A percentile compares a stretch with the other conserved stretches of the same genome.
Evolutionary conservation across 371 early-diverging fungal species (phyloP).

Genomic region (Thermomucor indicae-seudaticae): DNA sequence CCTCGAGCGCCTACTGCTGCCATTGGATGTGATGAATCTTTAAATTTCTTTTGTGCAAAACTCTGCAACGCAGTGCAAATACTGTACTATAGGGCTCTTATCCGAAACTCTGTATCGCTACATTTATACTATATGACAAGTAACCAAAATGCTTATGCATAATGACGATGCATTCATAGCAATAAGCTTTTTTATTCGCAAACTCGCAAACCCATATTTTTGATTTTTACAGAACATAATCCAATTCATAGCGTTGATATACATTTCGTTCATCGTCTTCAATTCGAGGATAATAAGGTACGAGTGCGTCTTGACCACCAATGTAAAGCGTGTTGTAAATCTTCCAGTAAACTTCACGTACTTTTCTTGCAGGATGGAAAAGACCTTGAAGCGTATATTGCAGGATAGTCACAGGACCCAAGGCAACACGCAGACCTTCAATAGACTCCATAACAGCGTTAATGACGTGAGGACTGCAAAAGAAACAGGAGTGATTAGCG

Average conservation of each 20-base stretch:
- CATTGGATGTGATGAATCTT: background rate
- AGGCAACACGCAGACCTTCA: conserved; percentile 87
- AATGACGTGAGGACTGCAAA: conserved; percentile 85
- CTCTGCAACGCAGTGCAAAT: background rate
- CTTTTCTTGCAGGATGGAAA: conserved; percentile 96
- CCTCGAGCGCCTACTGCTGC: too few relatives aligned
- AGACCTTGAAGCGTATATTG: conserved; percentile 93
- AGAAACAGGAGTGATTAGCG: conserved; percentile 18
- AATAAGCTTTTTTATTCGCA: background rate
- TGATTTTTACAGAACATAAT: conserved; percentile 38
- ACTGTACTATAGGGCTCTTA: background rate
- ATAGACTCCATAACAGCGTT: conserved; percentile 96
- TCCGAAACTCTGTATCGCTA: background rate
- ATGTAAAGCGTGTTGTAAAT: conserved; percentile 95
- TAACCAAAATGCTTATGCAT: background rate
- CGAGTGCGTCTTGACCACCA: conserved; percentile 87
- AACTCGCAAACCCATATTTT: background rate
- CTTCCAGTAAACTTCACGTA: conserved; percentile 97
- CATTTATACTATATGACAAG: background rate
- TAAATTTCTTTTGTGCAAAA: background rate
- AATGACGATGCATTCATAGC: background rate
- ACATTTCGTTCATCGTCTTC: conserved; percentile 76
- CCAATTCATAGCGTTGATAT: conserved; percentile 77
- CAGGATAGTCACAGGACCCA: conserved; percentile 84
- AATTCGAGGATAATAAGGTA: conserved; percentile 87